phyloP scores from a whole-genome alignment of 805 yeast species.

The Hanseniaspora singularis region DNA sequence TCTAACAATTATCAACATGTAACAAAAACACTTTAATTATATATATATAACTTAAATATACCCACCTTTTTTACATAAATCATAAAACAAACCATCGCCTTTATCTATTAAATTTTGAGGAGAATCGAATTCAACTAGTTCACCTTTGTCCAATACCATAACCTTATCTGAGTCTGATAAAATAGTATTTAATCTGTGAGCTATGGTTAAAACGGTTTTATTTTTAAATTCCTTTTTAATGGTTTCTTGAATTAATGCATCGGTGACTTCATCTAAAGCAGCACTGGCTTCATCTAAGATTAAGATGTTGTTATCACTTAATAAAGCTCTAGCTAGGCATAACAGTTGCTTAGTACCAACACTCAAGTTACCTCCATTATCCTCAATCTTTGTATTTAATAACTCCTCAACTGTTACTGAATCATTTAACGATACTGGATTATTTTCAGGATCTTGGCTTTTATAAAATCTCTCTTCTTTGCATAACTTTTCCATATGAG shows the following conservation, averaged over 20 bases:
- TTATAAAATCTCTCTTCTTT: slow-evolving; percentile 14
- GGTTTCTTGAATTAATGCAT: slow-evolving; percentile 62
- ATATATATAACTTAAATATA: slow-evolving; percentile 3
- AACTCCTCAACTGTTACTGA: slow-evolving; percentile 19
- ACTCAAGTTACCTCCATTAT: slow-evolving; percentile 54
- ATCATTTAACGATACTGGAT: not conserved
- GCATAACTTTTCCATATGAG: slow-evolving; percentile 14
- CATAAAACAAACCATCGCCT: slow-evolving; percentile 38
- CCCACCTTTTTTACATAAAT: slow-evolving; percentile 34
- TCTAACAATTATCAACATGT: not conserved
- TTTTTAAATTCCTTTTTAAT: slow-evolving; percentile 52
- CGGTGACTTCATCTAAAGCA: slow-evolving; percentile 77
- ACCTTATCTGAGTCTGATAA: slow-evolving; percentile 52
- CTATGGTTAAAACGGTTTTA: slow-evolving; percentile 75
- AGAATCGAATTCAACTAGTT: slow-evolving; percentile 47
- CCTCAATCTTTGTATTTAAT: slow-evolving; percentile 43
- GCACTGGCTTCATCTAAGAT: slow-evolving; percentile 79
- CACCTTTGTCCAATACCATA: slow-evolving; percentile 59
- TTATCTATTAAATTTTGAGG: slow-evolving; percentile 41
- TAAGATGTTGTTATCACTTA: slow-evolving; percentile 59
- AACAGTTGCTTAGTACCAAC: slow-evolving; percentile 61
- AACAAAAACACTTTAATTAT: not conserved
- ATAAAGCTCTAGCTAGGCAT: slow-evolving; percentile 73
- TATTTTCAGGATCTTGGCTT: not conserved
- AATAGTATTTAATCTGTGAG: slow-evolving; percentile 71